Conservation (phyloP, 2,329 filamentous ascomycete species). For the Pseudogymnoascus sp. region DNA sequence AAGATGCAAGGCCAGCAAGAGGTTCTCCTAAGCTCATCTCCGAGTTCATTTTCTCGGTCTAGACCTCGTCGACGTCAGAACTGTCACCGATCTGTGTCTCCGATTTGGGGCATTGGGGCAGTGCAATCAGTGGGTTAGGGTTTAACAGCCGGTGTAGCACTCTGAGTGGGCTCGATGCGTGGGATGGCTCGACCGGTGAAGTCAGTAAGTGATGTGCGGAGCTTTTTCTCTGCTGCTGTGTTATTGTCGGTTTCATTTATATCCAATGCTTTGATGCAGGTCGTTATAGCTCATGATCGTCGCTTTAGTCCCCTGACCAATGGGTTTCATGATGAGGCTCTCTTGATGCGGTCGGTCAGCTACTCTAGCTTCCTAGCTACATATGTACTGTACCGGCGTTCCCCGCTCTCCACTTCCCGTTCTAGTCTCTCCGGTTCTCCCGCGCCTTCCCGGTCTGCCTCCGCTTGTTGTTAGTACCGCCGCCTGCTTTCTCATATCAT, state of each 20-base stretch:
- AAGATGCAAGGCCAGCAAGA: too few species aligned
- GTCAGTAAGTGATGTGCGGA: background rate
- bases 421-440: background rate
- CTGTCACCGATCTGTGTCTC: background rate
- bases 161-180: background rate
- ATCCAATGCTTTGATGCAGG: background rate
- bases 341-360: too few species aligned
- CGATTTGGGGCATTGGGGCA: background rate
- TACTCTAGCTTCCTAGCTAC: too few species aligned
- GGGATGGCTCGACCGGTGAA: background rate
- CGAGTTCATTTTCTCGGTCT: background rate
- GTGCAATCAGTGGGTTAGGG: too few species aligned
- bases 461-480: background rate
- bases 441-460: background rate
- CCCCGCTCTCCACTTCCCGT: background rate
- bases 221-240: background rate
- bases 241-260: too few species aligned
- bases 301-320: too few species aligned
- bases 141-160: background rate
- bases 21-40: background rate
- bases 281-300: too few species aligned
- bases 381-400: background rate
- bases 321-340: too few species aligned
- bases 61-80: background rate
- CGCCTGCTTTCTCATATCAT: background rate